Evolutionary conservation across 2,329 filamentous ascomycete species (phyloP).

Genomic region (Colletotrichum incanum): DNA sequence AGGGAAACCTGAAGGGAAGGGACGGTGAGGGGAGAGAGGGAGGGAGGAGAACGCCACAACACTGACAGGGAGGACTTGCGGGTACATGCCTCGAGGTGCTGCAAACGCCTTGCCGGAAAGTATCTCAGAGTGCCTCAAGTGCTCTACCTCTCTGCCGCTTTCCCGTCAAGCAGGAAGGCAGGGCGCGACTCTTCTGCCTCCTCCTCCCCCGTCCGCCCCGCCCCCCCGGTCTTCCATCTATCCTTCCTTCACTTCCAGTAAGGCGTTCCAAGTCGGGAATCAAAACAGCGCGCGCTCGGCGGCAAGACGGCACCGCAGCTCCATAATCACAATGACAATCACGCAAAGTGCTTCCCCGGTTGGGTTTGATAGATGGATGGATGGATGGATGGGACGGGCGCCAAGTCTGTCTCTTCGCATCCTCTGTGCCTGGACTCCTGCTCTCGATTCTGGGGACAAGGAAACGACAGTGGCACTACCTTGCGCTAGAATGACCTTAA

Average conservation of each 20-base stretch:
- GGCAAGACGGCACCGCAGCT: slow-evolving; percentile 16
- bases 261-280: slow-evolving; percentile 2
- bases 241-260: not conserved
- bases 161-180: not conserved
- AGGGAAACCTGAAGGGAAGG: not conserved
- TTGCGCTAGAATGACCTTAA: not conserved
- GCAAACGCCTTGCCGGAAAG: not conserved
- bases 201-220: not conserved
- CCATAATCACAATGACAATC: not conserved
- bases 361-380: not conserved
- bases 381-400: not conserved
- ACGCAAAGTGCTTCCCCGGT: not conserved
- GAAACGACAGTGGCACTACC: not conserved
- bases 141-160: not conserved
- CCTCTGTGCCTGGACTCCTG: not conserved
- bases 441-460: not conserved
- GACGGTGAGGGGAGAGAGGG: not conserved
- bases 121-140: not conserved
- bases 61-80: not conserved
- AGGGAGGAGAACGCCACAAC: not conserved
- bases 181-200: not conserved
- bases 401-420: slow-evolving; percentile 4
- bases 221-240: not conserved
- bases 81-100: not conserved
- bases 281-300: not conserved